Base-by-base conservation (phyloP, 192 early-diverging fungal genomes). In the Kickxella alabastrina region DNA sequence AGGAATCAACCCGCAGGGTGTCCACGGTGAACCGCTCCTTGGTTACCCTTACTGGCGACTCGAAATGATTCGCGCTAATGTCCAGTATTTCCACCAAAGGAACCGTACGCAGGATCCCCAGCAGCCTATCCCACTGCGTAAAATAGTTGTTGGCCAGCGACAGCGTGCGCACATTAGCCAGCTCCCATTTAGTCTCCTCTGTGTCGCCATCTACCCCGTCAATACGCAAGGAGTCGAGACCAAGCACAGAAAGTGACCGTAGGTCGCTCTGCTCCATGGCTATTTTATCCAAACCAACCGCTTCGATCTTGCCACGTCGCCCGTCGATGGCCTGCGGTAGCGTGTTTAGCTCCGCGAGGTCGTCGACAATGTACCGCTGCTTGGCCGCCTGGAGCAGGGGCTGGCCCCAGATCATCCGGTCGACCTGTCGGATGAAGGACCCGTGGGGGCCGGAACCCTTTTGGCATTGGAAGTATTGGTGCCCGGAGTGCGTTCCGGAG, bases 371-470 rank as follows among this genome's bases (percentile, higher is more conserved):
- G 40, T 75, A 75, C 12, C 60, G 59, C 0, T 38, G 12, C 9
- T 25, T 40, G 1, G 59, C 56, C 1, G 71, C 71, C 3, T n/a
- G 3, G 4, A 67, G 29, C 14, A 75, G 31, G 1, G 64, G 23
- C 18, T 59, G 64, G 0, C 71, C 71, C 54, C 59, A 75, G 41
- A 49, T 36, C 29, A 75, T 66, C 3, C 71, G 55, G 1, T 42
- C 37, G 0, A 75, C 52, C 2, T 21, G 14, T 18, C 71, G 50
- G 43, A 75, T 67, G 26, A 75, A 75, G 23, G 71, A 62, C 1
- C 51, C 63, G 27, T 32, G 18, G 19, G 43, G 42, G 15, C 44
- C 23, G 37, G 41, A 25, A 27, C 8, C 3, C 10, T 27, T 17
- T 14, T 43, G 7, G 53, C 65, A 68, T 1, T 10, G 6, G 40